Base-by-base conservation (phyloP, 768 basidiomycete genomes). In the Kwoniella heveanensis region DNA sequence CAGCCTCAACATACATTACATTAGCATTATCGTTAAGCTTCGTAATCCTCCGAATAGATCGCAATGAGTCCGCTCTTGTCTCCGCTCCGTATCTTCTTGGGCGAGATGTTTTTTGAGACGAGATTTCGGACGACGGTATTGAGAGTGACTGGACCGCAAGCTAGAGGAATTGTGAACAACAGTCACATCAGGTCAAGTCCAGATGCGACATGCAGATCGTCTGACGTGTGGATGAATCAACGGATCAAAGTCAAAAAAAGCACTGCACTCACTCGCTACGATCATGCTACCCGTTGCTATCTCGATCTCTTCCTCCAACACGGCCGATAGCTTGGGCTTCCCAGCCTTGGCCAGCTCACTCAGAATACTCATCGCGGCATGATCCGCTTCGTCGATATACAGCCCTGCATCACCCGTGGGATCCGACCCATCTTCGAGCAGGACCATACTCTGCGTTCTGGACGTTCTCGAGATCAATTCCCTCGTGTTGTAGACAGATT, bases 251-350 rank as follows among this genome's bases (percentile, higher is more conserved):
- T n/a, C n/a, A n/a, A n/a, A n/a, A n/a, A n/a, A n/a, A n/a, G n/a
- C n/a, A n/a, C n/a, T n/a, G n/a, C 46, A 85, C 88, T 82, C 71
- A 89, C 89, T 89, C 13, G 86, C 87, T 51, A 91, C 89, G 49
- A 87, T 81, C 60, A 88, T 74, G 13, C 84, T 81, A 19, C 88
- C 88, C 64, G 79, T 71, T 29, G 87, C 83, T 17, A 70, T 71
- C 50, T 84, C 81, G 2, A 89, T 84, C 78, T 90, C 90, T 60
- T 89, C 87, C 27, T 83, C 83, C 24, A 90, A 70, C 32, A 90
- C 84, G 59, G 82, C 79, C 44, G 85, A 84, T 44, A 91, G 72
- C 68, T 84, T 86, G 25, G 90, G 90, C 71, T 85, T 85, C 2
- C 90, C 90, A 2, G 84, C 84, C 49, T 86, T 81, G 27, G 86